Base-by-base conservation (phyloP, 1,284 basidiomycete species). In the Puccinia triticina region DNA sequence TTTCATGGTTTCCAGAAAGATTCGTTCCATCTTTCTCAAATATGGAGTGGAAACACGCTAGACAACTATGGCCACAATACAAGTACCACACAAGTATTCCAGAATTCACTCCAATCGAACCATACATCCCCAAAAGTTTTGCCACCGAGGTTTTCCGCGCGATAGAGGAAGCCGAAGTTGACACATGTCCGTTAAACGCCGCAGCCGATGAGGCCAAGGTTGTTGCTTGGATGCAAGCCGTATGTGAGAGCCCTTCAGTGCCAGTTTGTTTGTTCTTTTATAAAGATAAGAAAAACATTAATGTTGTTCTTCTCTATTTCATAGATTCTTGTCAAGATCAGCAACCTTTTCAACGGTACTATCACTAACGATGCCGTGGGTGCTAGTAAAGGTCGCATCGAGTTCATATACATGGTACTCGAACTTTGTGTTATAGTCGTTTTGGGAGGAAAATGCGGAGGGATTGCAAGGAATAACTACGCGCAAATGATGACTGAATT, bases 401-500 rank as follows among this genome's bases (percentile, higher is more conserved):
- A 59, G 57, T 59, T 59, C n/a, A 8, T 29, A 29, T 59, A 59
- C 57, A 59, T 29, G 57, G 57, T 59, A 29, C n/a, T 59, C 16
- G n/a, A 59, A n/a, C 21, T 59, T 59, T 59, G 26, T 59, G 26
- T 59, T 5, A 32, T 59, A 1, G 57, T 59, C 2, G 57, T 59
- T 59, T 29, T 59, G 57, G 57, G 29, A 59, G 57, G 21, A 59
- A 59, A 59, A 26, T 1, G 8, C 29, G 26, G 5, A n/a, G 57
- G 18, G n/a, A n/a, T 4, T 59, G 29, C 26, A 26, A 26, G n/a
- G 3, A 59, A 59, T 8, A 59, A 32, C 57, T 59, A 59, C 14
- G 57, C 57, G 10, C 57, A 59, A 59, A 59, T 59, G 57, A 59
- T 59, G 57, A n/a, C 57, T n/a, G 57, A 59, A 29, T 59, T 59